phyloP scores from a whole-genome alignment of 176 grass and related monocot species.

The Zea mays region Zm-B73-REFERENCE-NAM-5.0 NC_050100.1:46227001-46227500 shows the following conservation, averaged over 20 bases:
- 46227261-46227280: conserved; percentile 56
- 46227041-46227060: neutral
- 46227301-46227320: conserved; percentile 85
- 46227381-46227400: neutral
- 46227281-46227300: conserved; percentile 96
- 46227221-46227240: conserved; percentile 20
- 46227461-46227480: conserved; percentile 83
- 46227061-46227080: neutral
- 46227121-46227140: neutral
- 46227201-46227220: conserved; percentile 5
- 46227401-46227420: conserved; percentile 9
- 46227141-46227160: neutral
- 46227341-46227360: conserved; percentile 83
- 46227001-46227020: conserved; percentile 30
- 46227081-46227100: conserved; percentile 7
- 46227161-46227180: neutral
- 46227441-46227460: conserved; percentile 67
- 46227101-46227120: neutral
- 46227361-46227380: conserved; percentile 61
- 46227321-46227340: conserved; percentile 78
- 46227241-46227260: neutral
- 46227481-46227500: conserved; percentile 77
- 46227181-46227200: neutral
- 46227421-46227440: neutral
- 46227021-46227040: neutral